Evolutionary conservation across 2,329 filamentous ascomycete species (phyloP), one percentile per base, ranked within the genome.

Genomic region (Thermoascus crustaceus): DNA sequence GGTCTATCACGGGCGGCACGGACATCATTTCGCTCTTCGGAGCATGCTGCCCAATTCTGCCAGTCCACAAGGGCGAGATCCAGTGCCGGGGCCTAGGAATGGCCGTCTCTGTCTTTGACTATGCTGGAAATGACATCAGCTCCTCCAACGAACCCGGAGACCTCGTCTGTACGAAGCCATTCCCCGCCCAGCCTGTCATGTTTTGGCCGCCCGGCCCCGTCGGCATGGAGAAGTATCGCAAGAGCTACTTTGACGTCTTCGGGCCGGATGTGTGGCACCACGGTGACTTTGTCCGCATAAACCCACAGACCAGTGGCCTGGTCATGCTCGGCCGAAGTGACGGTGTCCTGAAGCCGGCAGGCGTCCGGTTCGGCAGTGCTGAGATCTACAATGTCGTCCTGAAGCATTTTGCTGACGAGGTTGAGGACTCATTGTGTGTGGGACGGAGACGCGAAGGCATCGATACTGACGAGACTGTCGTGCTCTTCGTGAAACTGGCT

Each of bases 1-100:
- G 80, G 32, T 93, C 85, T 38, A 96, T 98, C 53, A 96, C 89
- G 0, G 91, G 91, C 23, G 91, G 89, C 32, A 96, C 89, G 3
- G 91, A 98, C 57, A 96, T 96, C 50, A 85, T 96, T 45, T 94
- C 88, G 1, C 76, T 96, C 21, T 98, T 96, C 52, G 89, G 88
- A 27, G 81, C 85, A 0, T 84, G 87, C 0, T 89, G 82, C 37
- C 82, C 82, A 0, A 69, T 88, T 3, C 68, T 85, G 1, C 82
- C 84, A 1, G 82, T 89, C 13, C 69, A 77, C 44, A 68, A 69
- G 1, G 84, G 84, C 16, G 80, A 87, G 54, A 85, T 88, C 31
- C 84, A 89, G 58, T 84, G 81, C 41, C 76, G 78, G 7, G 82
- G 80, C 4, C 73, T 89, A 3, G 84, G 82, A 13, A 88, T 89